A percentile compares a stretch with the other conserved stretches of the same genome.
Evolutionary conservation across 1,139 yeast species (phyloP).

Genomic region (Debaryomyces robertsiae): DNA sequence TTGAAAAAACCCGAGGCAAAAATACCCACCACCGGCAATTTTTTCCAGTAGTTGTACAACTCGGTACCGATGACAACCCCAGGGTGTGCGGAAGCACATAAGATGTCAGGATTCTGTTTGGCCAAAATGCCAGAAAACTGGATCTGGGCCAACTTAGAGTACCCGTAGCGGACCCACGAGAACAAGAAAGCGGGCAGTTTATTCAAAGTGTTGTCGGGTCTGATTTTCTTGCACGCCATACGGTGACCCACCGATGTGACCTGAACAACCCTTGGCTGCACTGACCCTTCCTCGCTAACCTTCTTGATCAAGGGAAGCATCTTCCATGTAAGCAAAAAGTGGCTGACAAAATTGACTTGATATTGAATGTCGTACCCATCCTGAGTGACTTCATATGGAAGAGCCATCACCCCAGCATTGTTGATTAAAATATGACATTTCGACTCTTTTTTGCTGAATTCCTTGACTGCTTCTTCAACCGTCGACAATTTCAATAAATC

Average conservation of each 20-base stretch:
- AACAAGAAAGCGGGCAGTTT: conserved; percentile 27
- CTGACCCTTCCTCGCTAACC: conserved; percentile 20
- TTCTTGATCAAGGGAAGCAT: conserved; percentile 32
- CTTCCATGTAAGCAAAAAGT: conserved; percentile 34
- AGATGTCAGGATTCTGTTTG: conserved; percentile 32
- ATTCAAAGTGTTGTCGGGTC: conserved; percentile 28
- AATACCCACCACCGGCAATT: conserved; percentile 29
- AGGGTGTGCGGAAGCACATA: conserved; percentile 42
- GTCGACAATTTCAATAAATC: conserved; percentile 38
- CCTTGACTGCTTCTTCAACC: conserved; percentile 33
- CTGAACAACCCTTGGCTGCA: conserved; percentile 35
- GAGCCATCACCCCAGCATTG: conserved; percentile 48
- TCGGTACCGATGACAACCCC: conserved; percentile 42
- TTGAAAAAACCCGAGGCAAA: conserved; percentile 20
- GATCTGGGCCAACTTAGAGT: conserved; percentile 37
- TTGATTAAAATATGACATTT: conserved; percentile 38
- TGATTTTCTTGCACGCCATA: conserved; percentile 24
- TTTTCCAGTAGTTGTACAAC: conserved; percentile 35
- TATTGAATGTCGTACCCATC: conserved; percentile 46
- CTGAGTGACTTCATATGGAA: conserved; percentile 36
- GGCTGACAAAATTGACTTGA: conserved; percentile 44
- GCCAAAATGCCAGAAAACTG: conserved; percentile 34
- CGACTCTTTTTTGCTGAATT: conserved; percentile 27
- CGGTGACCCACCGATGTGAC: conserved; percentile 41
- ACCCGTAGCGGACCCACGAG: conserved; percentile 40